Evolutionary conservation across 2,329 filamentous ascomycete genomes (phyloP), one percentile per base, ranked within the genome.

Genomic region (Phialemoniopsis sp.): DNA sequence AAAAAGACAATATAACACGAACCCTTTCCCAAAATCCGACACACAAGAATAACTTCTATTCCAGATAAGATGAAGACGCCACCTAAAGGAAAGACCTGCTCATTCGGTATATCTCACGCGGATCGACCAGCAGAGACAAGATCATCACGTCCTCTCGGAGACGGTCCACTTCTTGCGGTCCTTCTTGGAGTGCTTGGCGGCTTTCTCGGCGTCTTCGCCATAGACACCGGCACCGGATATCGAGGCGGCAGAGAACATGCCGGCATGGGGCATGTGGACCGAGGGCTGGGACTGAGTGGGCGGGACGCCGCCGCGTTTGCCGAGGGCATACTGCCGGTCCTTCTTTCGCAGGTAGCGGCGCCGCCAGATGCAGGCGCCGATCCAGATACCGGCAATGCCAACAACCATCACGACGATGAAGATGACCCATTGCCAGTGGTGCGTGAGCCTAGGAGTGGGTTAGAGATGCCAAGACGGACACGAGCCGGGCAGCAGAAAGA

Each of bases 391-490:
- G 13, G 73, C 64, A 45, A 94, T 85, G 38, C 70, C 82, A 43
- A 91, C 67, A 32, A 83, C 73, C 19, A 94, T 72, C 45, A 91
- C 67, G 47, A 89, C 81, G 38, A 93, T 71, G 73, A 93, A 88
- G 46, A 91, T 72, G 34, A 94, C 78, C 87, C 87, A 95, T 66
- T 81, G 74, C 68, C 78, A 88, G 60, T 91, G 87, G 19, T 68
- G 72, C 8, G 74, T 71, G 36, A 87, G 64, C 85, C 85, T 14
- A 26, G 21, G 6, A 26, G 21, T 10, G 21, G 6, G 10, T 10
- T 10, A 26, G 21, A 26, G 21, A 10, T 6, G 21, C n/a, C n/a
- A 19, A 13, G 13, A 40, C 42, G 32, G 18, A 8, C 35, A 18
- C 36, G 26, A 39, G 34, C 16, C 33, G 28, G 7, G 14, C 13